Base-by-base conservation (phyloP, 345 rosid genomes). In the Pelargonium nanum region DNA sequence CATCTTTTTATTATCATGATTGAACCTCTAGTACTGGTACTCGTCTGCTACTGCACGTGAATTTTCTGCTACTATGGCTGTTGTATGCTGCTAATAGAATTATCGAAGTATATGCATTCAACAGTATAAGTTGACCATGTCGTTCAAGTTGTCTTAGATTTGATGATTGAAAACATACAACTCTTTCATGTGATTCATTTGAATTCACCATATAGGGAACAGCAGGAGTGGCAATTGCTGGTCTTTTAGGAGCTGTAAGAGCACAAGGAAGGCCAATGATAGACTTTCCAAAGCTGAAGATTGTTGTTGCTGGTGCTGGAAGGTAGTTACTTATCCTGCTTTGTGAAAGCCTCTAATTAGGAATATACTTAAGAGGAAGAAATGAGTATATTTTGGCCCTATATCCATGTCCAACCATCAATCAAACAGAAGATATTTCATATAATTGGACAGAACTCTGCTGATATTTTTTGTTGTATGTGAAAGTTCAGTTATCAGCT, bases 281-380 rank as follows among this genome's bases (percentile, higher is more conserved):
- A 60, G 99, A 89, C 79, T 93, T 93, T 65, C 96, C 99, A 28
- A 93, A 93, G 85, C 85, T 76, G 79, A 87, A 87, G 81, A 93
- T 87, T 23, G 97, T 93, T 80, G 97, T 89, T 75, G 91, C 98
- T 73, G 96, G 98, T 61, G 98, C 98, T 74, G 98, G 98, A 78
- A 92, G 98, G 98, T 40, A 40, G 15, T 84, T 40, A 68, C 73
- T 59, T 70, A 58, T 66, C 55, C 55, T 44, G 24, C 56, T 52
- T 16, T 55, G 63, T 26, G 45, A 57, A 21, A 9, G 19, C 24
- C 10, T 22, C 48, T 32, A 24, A 19, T 40, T 40, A 40, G 3
- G 16, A 40, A 7, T 40, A 12, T 12, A 40, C 48, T 6, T 15
- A 40, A 40, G 48, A 40, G 48, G 16, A 40, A 6, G 9, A 40